Evolutionary conservation across 1,139 yeast species (phyloP).

Genomic region (Nakaseomyces nivariensis): DNA sequence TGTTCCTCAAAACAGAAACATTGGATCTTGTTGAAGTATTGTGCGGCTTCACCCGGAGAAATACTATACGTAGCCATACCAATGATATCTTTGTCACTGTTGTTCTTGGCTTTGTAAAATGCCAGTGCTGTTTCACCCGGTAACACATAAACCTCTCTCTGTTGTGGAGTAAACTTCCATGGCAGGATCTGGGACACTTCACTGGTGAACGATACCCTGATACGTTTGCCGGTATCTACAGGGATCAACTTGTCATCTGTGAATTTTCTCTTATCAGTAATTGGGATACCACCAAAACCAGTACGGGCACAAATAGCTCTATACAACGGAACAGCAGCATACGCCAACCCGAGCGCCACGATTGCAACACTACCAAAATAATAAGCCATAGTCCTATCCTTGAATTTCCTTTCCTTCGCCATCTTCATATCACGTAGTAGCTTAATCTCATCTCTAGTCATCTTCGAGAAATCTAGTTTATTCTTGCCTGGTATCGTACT

Average conservation of each 20-base stretch:
- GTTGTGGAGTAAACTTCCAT: slow-evolving; percentile 94
- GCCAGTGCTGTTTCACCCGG: slow-evolving; percentile 99
- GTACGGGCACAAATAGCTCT: slow-evolving; percentile 89
- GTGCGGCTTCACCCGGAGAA: slow-evolving; percentile 93
- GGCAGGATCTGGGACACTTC: slow-evolving; percentile 88
- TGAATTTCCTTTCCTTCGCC: slow-evolving; percentile 28
- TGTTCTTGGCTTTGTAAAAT: slow-evolving; percentile 85
- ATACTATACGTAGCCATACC: slow-evolving; percentile 98
- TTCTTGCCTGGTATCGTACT: background rate
- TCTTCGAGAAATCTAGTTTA: slow-evolving; percentile 21
- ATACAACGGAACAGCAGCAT: slow-evolving; percentile 89
- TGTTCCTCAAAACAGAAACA: slow-evolving; percentile 98
- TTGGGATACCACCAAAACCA: slow-evolving; percentile 93
- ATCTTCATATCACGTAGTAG: slow-evolving; percentile 27
- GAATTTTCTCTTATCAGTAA: slow-evolving; percentile 70
- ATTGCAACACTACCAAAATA: slow-evolving; percentile 67
- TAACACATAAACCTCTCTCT: slow-evolving; percentile 80
- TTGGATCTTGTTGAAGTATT: slow-evolving; percentile 91
- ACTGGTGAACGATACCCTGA: slow-evolving; percentile 77
- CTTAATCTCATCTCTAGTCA: slow-evolving; percentile 30
- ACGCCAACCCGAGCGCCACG: slow-evolving; percentile 68
- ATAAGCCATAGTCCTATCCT: slow-evolving; percentile 48
- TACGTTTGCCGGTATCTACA: slow-evolving; percentile 74
- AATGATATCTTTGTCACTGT: slow-evolving; percentile 77
- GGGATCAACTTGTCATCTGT: slow-evolving; percentile 85